Evolutionary conservation across 139 green algal species (phyloP).

Genomic region (Edaphochlamys debaryana): DNA sequence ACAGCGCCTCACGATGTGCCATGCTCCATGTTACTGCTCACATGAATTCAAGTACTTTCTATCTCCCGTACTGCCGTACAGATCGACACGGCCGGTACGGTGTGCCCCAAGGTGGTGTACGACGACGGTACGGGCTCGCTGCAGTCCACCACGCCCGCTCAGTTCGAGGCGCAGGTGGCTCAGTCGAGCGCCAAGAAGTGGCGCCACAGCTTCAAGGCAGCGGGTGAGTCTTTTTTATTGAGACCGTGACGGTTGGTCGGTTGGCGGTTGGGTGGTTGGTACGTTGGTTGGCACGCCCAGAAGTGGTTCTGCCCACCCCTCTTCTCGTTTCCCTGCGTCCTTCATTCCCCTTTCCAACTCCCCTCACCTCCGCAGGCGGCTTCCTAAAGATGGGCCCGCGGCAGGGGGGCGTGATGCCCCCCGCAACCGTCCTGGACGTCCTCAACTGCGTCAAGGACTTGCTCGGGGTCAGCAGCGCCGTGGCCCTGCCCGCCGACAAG

Average conservation of each 20-base stretch:
- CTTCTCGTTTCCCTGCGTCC: no score
- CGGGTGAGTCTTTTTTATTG: constrained; percentile 12
- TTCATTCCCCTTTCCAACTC: no score
- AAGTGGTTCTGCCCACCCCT: no score
- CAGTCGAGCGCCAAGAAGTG: constrained; percentile 40
- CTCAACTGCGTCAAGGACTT: constrained; percentile 37
- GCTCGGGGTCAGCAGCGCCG: constrained; percentile 12
- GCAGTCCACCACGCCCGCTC: constrained; percentile 23
- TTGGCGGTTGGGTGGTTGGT: no score
- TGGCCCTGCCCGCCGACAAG: constrained; percentile 28
- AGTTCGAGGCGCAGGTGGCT: constrained; percentile 33
- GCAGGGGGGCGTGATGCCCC: constrained; percentile 31
- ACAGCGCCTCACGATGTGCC: no score
- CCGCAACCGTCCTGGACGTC: constrained; percentile 33
- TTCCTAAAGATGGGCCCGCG: constrained; percentile 37
- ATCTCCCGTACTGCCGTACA: not conserved
- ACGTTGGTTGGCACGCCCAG: no score
- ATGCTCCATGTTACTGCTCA: no score
- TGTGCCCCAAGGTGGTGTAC: constrained; percentile 32
- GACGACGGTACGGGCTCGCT: not conserved
- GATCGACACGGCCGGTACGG: not conserved
- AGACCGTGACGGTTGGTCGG: no score
- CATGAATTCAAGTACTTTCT: no score
- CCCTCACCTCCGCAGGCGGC: not conserved
- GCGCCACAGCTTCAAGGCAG: constrained; percentile 36